phyloP scores from a whole-genome alignment of 1,139 yeast species.

The Sugiyamaella neomexicana region DNA sequence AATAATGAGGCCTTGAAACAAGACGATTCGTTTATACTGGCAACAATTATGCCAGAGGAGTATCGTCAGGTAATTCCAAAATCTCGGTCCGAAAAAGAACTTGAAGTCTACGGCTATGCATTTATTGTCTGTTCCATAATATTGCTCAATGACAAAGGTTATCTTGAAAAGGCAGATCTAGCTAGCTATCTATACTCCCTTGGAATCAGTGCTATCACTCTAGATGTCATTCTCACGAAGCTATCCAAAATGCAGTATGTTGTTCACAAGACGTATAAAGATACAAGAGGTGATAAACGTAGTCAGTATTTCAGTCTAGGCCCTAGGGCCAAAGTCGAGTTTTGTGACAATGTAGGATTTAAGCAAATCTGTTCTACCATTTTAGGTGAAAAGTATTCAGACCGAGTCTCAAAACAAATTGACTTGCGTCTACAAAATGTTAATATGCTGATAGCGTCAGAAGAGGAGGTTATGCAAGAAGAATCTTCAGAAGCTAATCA shows the following conservation, averaged over 20 bases:
- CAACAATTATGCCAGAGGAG: slow-evolving; percentile 16
- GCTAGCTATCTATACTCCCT: slow-evolving; percentile 5
- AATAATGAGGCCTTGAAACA: slow-evolving; percentile 1
- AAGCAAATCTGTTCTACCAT: slow-evolving; percentile 8
- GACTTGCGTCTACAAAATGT: slow-evolving; percentile 1
- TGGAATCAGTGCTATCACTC: background rate
- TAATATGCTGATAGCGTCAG: slow-evolving; percentile 2
- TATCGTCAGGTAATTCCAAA: slow-evolving; percentile 14
- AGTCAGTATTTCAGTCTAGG: slow-evolving; percentile 16
- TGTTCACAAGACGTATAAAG: slow-evolving; percentile 3
- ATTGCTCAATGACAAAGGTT: slow-evolving; percentile 18
- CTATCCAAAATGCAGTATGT: slow-evolving; percentile 14
- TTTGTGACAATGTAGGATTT: slow-evolving; percentile 10
- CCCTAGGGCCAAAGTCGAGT: slow-evolving; percentile 18
- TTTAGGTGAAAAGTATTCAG: slow-evolving; percentile 6
- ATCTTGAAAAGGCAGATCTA: slow-evolving; percentile 10
- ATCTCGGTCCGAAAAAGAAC: slow-evolving; percentile 16
- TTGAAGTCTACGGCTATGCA: slow-evolving; percentile 19
- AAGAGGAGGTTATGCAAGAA: background rate
- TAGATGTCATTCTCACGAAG: slow-evolving; percentile 9
- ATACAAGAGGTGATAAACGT: slow-evolving; percentile 1
- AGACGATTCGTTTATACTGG: slow-evolving; percentile 16
- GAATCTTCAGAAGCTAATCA: background rate
- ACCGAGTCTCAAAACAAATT: slow-evolving; percentile 7
- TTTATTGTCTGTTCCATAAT: slow-evolving; percentile 20